A percentile compares a stretch with the other conserved stretches of the same genome.
phyloP scores from a whole-genome alignment of 768 basidiomycete species.

The Mycena polygramma region DNA sequence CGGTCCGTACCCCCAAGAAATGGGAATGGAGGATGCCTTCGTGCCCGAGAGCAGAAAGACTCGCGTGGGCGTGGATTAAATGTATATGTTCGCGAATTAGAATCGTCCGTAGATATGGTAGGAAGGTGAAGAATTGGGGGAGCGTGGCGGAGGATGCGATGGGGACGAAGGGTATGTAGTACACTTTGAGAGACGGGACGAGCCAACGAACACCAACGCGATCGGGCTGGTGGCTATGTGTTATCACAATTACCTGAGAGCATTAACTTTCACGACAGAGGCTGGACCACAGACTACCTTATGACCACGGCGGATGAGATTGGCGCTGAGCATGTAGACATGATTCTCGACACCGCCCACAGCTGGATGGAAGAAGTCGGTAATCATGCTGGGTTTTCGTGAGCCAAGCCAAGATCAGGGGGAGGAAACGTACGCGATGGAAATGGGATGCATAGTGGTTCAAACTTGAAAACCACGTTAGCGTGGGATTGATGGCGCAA shows the following conservation, averaged over 20 bases:
- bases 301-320: slow-evolving; percentile 86
- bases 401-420: neutral
- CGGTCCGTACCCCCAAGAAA: slow-evolving; percentile 87
- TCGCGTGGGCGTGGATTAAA: slow-evolving; percentile 92
- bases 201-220: slow-evolving; percentile 94
- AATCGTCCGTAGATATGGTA: slow-evolving; percentile 93
- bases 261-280: slow-evolving; percentile 1
- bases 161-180: slow-evolving; percentile 91
- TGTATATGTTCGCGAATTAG: slow-evolving; percentile 88
- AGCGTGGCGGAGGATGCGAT: slow-evolving; percentile 94
- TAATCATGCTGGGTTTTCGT: slow-evolving; percentile 79
- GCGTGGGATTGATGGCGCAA: neutral
- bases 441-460: slow-evolving; percentile 48
- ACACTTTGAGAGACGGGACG: slow-evolving; percentile 89
- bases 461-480: no score
- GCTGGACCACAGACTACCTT: slow-evolving; percentile 61
- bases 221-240: slow-evolving; percentile 89
- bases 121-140: slow-evolving; percentile 92
- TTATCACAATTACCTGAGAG: slow-evolving; percentile 90
- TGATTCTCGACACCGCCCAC: slow-evolving; percentile 98
- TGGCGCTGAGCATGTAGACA: slow-evolving; percentile 92
- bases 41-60: slow-evolving; percentile 90
- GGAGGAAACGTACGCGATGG: slow-evolving; percentile 50
- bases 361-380: slow-evolving; percentile 95
- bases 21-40: slow-evolving; percentile 94